Evolutionary conservation across 305 asterid species (phyloP).

Genomic region (Fraxinus dipetala): DNA sequence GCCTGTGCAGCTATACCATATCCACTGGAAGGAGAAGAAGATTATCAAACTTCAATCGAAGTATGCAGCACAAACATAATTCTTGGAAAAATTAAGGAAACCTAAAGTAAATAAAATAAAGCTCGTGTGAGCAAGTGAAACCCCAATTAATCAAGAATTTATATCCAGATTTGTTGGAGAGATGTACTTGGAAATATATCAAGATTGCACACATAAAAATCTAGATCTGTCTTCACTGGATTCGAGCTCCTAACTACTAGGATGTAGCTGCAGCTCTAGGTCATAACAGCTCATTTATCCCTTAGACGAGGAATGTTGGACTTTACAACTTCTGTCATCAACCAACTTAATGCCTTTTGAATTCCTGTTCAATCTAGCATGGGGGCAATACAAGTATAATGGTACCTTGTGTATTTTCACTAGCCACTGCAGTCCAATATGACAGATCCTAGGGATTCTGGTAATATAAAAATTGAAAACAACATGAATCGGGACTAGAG

Average conservation of each 20-base stretch:
- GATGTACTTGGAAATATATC: not conserved
- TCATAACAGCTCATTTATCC: not conserved
- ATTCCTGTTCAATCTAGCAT: not conserved
- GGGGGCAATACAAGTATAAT: not conserved
- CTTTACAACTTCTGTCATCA: not conserved
- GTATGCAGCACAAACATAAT: not conserved
- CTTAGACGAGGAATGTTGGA: not conserved
- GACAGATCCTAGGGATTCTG: not conserved
- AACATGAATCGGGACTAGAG: not conserved
- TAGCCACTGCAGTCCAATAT: not conserved
- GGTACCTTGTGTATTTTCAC: not conserved
- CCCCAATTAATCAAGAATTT: not conserved
- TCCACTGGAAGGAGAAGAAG: conserved; percentile 51
- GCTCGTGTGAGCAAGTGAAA: not conserved
- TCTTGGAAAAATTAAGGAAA: not conserved
- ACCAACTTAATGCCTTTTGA: not conserved
- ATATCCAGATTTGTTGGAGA: not conserved
- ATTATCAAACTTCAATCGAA: not conserved
- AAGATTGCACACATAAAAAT: not conserved
- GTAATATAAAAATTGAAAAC: not conserved
- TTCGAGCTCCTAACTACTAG: not conserved
- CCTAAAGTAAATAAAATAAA: conserved; percentile 1
- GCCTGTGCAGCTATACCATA: conserved; percentile 88
- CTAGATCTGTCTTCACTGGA: not conserved
- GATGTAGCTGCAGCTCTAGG: not conserved